A percentile compares a stretch with the other conserved stretches of the same genome.
These are phyloP conservation scores for Colletotrichum somersetense DNA, from an alignment of 2,329 filamentous ascomycete genomes.

Conservation along the genomic window DNA sequence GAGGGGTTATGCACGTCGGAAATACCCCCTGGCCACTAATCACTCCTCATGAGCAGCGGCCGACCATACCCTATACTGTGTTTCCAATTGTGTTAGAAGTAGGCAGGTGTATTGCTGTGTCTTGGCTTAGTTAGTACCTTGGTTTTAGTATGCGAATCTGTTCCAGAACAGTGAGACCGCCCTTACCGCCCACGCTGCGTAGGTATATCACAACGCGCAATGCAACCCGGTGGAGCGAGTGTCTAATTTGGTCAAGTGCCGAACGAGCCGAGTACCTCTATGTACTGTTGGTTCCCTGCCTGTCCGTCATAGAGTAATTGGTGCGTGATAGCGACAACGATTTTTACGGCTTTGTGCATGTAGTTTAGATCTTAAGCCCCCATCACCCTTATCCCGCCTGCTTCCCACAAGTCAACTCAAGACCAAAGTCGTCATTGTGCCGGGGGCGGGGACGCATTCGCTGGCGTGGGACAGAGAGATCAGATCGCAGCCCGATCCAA, in stretches of 20 bases:
- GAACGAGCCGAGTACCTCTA: background rate
- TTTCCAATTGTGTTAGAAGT: no score
- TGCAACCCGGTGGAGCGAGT: constrained; percentile 25
- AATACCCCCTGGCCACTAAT: no score
- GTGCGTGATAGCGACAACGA: no score
- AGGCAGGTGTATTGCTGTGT: no score
- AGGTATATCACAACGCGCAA: constrained; percentile 30
- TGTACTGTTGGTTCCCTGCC: constrained; percentile 5
- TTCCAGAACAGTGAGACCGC: constrained; percentile 2
- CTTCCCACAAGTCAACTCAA: background rate
- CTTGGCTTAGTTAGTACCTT: background rate
- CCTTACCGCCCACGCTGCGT: constrained; percentile 20
- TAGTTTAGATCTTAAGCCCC: background rate
- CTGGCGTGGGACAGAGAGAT: background rate
- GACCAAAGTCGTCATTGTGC: background rate
- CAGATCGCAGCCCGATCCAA: background rate
- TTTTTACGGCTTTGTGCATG: no score
- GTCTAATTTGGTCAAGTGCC: constrained; percentile 22
- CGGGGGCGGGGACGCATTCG: background rate
- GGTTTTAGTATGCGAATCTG: constrained; percentile 23
- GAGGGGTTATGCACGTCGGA: no score
- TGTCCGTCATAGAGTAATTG: background rate
- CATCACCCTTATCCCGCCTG: background rate
- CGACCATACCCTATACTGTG: no score
- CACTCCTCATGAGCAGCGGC: no score